Evolutionary conservation across 2,329 filamentous ascomycete species (phyloP).

Genomic region (Drechslerella coelobrocha): DNA sequence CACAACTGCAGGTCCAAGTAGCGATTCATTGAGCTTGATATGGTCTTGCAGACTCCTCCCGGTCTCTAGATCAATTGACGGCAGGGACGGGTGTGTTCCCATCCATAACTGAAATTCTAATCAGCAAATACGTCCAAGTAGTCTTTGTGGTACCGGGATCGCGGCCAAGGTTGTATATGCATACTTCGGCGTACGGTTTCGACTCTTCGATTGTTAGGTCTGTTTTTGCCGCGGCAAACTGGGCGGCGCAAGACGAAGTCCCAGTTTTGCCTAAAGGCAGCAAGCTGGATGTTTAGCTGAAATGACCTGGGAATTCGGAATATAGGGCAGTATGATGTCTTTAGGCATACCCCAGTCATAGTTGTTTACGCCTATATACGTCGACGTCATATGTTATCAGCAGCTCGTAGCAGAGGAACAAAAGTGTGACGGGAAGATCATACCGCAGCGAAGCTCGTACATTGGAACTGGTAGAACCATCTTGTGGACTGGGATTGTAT

Average conservation of each 20-base stretch:
- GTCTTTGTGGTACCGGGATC: conserved; percentile 2
- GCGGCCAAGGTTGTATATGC: not conserved
- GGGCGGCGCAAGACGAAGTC: conserved; percentile 82
- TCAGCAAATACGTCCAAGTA: too few relatives aligned
- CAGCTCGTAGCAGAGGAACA: not conserved
- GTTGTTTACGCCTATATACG: conserved; percentile 84
- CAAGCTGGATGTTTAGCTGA: conserved; percentile 48
- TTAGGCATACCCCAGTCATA: conserved; percentile 83
- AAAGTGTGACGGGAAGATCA: not conserved
- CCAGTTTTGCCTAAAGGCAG: conserved; percentile 76
- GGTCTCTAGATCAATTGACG: conserved; percentile 85
- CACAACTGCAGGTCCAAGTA: conserved; percentile 76
- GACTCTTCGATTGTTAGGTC: conserved; percentile 80
- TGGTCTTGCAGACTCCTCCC: conserved; percentile 86
- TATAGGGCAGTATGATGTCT: not conserved
- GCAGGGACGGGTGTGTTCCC: conserved; percentile 96
- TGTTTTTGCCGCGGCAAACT: conserved; percentile 84
- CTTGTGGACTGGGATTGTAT: not conserved
- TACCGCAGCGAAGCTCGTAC: conserved; percentile 54
- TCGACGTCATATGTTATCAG: conserved; percentile 52
- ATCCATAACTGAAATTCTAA: conserved; percentile 79
- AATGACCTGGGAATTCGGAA: conserved; percentile 53
- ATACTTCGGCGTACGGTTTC: conserved; percentile 91
- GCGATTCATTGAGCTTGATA: conserved; percentile 81
- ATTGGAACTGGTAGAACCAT: conserved; percentile 53